phyloP scores from a whole-genome alignment of 352 stramenopile species.

The Globisporangium ultimum region DNA sequence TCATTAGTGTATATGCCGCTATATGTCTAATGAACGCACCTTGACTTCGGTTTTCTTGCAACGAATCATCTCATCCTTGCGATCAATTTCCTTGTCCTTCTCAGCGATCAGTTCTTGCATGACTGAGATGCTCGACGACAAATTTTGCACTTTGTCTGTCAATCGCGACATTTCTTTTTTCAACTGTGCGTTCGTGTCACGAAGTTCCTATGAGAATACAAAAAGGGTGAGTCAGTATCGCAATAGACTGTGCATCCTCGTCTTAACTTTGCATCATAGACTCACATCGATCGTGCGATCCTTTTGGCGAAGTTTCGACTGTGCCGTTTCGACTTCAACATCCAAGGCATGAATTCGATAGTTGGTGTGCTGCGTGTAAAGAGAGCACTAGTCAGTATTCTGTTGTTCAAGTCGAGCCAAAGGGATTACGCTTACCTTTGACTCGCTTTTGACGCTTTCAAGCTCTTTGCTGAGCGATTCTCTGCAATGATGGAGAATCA shows the following conservation, averaged over 20 bases:
- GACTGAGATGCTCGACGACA: conserved; percentile 41
- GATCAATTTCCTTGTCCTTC: conserved; percentile 57
- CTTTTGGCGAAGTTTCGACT: conserved; percentile 71
- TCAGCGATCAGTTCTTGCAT: conserved; percentile 51
- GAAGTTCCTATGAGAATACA: conserved; percentile 37
- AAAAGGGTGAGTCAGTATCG: background rate
- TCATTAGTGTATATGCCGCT: background rate
- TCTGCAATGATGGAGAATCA: conserved; percentile 11
- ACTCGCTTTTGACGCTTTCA: conserved; percentile 61
- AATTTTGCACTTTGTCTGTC: conserved; percentile 41
- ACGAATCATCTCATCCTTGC: conserved; percentile 59
- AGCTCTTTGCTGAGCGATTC: conserved; percentile 67
- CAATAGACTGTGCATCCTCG: background rate
- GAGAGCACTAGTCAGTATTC: background rate
- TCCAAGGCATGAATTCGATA: conserved; percentile 74
- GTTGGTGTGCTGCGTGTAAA: conserved; percentile 43
- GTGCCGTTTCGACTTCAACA: conserved; percentile 68
- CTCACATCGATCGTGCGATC: conserved; percentile 57
- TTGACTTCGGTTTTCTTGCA: conserved; percentile 82
- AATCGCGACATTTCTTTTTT: conserved; percentile 66
- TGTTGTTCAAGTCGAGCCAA: background rate
- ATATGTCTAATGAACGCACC: conserved; percentile 3
- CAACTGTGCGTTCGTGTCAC: conserved; percentile 52
- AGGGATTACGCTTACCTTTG: conserved; percentile 30
- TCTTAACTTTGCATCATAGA: background rate